A percentile compares a stretch with the other conserved stretches of the same genome.
Conservation (phyloP, 2,329 filamentous ascomycete species). For the Pseudocercospora eumusae region DNA sequence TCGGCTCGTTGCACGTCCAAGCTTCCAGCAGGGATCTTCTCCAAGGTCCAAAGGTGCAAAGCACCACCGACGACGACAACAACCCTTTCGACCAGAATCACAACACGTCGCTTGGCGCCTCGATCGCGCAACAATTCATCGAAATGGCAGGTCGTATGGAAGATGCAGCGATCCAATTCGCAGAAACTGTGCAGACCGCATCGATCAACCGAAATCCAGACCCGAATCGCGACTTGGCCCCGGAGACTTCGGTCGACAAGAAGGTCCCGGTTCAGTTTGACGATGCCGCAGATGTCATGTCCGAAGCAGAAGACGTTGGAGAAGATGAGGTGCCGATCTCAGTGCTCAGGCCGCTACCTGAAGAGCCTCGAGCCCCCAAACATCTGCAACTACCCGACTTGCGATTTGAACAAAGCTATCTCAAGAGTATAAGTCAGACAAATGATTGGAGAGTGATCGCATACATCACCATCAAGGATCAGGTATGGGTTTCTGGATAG, state of each 20-base stretch:
- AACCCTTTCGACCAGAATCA: not conserved
- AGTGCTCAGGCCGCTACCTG: slow-evolving; percentile 59
- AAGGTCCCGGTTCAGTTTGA: slow-evolving; percentile 61
- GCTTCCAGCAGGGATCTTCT: not conserved
- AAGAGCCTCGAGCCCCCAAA: slow-evolving; percentile 58
- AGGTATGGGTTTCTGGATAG: slow-evolving; percentile 57
- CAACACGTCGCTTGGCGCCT: not conserved
- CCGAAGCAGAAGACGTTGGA: slow-evolving; percentile 53
- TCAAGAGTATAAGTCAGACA: slow-evolving; percentile 80
- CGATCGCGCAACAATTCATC: not conserved
- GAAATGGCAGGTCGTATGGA: slow-evolving; percentile 26
- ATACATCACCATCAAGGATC: slow-evolving; percentile 85
- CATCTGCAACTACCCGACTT: slow-evolving; percentile 67
- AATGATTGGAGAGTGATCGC: slow-evolving; percentile 76
- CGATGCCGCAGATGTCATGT: slow-evolving; percentile 41
- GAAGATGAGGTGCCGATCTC: slow-evolving; percentile 71
- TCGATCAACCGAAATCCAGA: slow-evolving; percentile 75
- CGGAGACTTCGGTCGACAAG: slow-evolving; percentile 70
- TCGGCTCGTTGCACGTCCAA: not conserved
- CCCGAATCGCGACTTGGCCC: slow-evolving; percentile 70
- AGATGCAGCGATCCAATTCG: slow-evolving; percentile 56
- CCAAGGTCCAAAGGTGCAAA: not conserved
- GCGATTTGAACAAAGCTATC: slow-evolving; percentile 96
- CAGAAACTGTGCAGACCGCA: slow-evolving; percentile 77
- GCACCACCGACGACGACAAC: not conserved